Percentiles rank a stretch among this genome's conserved stretches.
Evolutionary conservation across 805 yeast species (phyloP).

Genomic region (Isabelozyma gotoi): DNA sequence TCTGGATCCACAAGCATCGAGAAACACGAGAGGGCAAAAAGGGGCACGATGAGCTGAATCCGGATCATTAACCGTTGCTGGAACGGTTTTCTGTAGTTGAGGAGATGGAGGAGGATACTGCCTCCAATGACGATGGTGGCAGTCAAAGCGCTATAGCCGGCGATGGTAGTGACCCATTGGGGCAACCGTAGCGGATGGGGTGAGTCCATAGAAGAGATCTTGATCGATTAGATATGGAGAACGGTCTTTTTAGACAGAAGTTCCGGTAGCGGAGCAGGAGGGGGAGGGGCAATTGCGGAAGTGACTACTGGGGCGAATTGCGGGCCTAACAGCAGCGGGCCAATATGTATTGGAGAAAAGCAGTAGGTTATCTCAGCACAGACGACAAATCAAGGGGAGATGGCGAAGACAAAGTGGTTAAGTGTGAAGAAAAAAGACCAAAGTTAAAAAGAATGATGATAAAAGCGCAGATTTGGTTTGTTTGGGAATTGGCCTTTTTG

Average conservation of each 20-base stretch:
- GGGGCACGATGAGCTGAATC: conserved; percentile 77
- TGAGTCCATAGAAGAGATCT: background rate
- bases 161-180: conserved; percentile 15
- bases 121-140: conserved; percentile 18
- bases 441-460: background rate
- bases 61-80: conserved; percentile 85
- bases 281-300: too few relatives aligned
- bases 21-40: conserved; percentile 74
- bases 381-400: background rate
- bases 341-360: too few relatives aligned
- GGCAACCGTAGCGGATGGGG: too few relatives aligned
- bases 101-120: conserved; percentile 32
- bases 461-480: background rate
- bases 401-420: background rate
- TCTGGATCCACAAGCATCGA: conserved; percentile 48
- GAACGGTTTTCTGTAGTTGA: conserved; percentile 82
- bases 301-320: too few relatives aligned
- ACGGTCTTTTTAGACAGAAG: too few relatives aligned
- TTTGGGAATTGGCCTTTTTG: background rate
- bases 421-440: background rate
- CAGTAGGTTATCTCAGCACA: too few relatives aligned
- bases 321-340: too few relatives aligned
- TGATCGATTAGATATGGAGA: background rate
- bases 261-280: too few relatives aligned
- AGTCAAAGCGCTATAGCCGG: conserved; percentile 21